Percentiles rank a stretch among this genome's conserved stretches.
These are phyloP conservation scores for Giardia duodenalis DNA, from an alignment of 208 protist genomes.

Conservation along the genomic window DNA sequence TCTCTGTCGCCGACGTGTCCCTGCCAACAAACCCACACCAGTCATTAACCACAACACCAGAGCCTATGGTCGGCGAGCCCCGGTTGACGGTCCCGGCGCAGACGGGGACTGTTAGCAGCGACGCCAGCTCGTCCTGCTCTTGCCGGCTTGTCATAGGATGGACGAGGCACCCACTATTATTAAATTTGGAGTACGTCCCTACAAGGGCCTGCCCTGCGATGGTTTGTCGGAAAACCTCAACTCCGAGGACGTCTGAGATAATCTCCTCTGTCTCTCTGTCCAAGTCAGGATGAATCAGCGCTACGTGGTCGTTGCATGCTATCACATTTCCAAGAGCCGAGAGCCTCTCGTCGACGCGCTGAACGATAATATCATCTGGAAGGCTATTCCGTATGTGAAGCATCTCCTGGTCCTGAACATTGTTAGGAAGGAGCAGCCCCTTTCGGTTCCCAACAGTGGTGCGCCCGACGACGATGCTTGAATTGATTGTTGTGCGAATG, in stretches of 20 bases:
- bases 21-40: conserved; percentile 91
- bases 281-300: conserved; percentile 93
- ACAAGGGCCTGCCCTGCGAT: conserved; percentile 88
- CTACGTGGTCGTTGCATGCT: conserved; percentile 96
- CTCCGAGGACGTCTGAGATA: conserved; percentile 79
- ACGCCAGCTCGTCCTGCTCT: conserved; percentile 94
- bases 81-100: conserved; percentile 96
- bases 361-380: conserved; percentile 50
- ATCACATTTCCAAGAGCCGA: conserved; percentile 96
- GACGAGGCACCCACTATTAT: conserved; percentile 91
- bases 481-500: background rate
- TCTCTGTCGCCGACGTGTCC: conserved; percentile 92
- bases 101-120: conserved; percentile 75
- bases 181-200: conserved; percentile 84
- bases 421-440: conserved; percentile 89
- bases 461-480: conserved; percentile 76
- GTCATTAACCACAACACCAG: conserved; percentile 92
- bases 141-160: conserved; percentile 75
- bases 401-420: conserved; percentile 93
- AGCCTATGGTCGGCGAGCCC: conserved; percentile 64
- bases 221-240: conserved; percentile 87
- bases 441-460: conserved; percentile 82
- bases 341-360: conserved; percentile 89
- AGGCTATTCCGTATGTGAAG: conserved; percentile 83
- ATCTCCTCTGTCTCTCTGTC: conserved; percentile 96